Conservation (phyloP, 345 rosid species). For the Diplotaxis tenuifolia region DNA sequence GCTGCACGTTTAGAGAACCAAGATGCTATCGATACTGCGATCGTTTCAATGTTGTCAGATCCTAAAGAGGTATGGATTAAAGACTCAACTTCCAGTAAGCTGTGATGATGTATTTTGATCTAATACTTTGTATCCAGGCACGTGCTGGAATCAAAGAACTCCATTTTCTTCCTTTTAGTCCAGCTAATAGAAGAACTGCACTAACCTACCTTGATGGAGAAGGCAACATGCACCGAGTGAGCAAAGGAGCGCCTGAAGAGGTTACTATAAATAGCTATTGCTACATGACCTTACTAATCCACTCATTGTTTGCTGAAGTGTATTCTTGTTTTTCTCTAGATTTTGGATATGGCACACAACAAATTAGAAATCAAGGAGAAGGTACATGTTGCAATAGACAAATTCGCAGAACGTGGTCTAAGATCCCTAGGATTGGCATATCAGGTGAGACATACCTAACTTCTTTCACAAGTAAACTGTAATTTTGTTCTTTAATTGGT, state of each 20-base stretch:
- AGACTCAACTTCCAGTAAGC: neutral
- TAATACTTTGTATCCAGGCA: conserved; percentile 45
- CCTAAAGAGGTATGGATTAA: conserved; percentile 69
- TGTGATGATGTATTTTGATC: conserved; percentile 4
- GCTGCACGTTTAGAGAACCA: conserved; percentile 93
- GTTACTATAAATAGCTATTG: conserved; percentile 24
- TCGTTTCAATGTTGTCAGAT: conserved; percentile 81
- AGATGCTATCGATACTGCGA: conserved; percentile 88
- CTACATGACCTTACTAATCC: neutral
- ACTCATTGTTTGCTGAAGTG: neutral
- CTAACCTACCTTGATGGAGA: conserved; percentile 64
- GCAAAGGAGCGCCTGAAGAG: conserved; percentile 99
- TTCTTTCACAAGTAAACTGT: neutral
- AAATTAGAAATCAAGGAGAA: conserved; percentile 44
- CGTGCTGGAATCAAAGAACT: conserved; percentile 81
- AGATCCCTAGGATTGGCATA: conserved; percentile 62
- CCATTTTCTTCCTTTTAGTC: conserved; percentile 93
- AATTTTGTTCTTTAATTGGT: neutral
- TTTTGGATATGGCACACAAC: conserved; percentile 55
- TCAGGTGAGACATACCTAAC: conserved; percentile 41
- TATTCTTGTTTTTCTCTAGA: conserved; percentile 25
- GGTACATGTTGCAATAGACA: conserved; percentile 50
- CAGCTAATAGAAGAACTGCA: conserved; percentile 92
- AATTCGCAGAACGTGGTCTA: conserved; percentile 62
- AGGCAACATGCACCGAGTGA: conserved; percentile 77